Evolutionary conservation across 2,329 filamentous ascomycete species (phyloP), one percentile per base, ranked within the genome.

Genomic region (Paracoccidioides brasiliensis): DNA sequence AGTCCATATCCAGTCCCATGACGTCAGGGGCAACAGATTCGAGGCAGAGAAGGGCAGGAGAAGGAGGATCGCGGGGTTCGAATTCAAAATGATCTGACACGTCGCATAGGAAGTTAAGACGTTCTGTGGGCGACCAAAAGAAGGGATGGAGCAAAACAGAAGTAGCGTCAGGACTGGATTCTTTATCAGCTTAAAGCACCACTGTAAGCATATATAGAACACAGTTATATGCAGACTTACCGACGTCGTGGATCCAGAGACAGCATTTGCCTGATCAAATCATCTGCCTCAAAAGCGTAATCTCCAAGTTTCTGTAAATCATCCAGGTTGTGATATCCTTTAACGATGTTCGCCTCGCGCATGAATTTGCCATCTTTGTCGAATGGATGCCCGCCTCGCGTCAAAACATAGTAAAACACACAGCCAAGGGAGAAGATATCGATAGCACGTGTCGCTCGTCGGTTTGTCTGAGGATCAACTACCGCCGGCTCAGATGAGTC

Each of bases 391-490:
- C 80, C 82, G 14, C 93, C 93, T 59, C 90, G 87, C 1, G 91
- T 96, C 57, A 98, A 78, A n/a, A 97, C 90, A 69, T 96, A 98
- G 74, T 90, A 97, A 76, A 96, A 98, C n/a, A 98, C 90, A 54
- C 95, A 85, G 1, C 93, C 93, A 40, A 98, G 80, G 0, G 90
- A 95, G 74, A 98, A 98, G 32, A 98, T 95, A 67, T 98, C 93
- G 58, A 97, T 96, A 7, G 93, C 88, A 48, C 93, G 85, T 48
- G 95, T 98, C 5, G 94, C 91, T 53, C 93, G 86, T 57, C 90
- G 84, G 62, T 82, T 83, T 4, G 75, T 78, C 52, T 77, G 62
- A 65, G 77, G 72, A 76, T 79, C 68, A 22, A 82, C 74, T 15
- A 81, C 80, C 10, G 74, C 71, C 2, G 74, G 74, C 58, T 77